phyloP scores from a whole-genome alignment of 1,284 basidiomycete species.

The Fomitopsis betulina region DNA sequence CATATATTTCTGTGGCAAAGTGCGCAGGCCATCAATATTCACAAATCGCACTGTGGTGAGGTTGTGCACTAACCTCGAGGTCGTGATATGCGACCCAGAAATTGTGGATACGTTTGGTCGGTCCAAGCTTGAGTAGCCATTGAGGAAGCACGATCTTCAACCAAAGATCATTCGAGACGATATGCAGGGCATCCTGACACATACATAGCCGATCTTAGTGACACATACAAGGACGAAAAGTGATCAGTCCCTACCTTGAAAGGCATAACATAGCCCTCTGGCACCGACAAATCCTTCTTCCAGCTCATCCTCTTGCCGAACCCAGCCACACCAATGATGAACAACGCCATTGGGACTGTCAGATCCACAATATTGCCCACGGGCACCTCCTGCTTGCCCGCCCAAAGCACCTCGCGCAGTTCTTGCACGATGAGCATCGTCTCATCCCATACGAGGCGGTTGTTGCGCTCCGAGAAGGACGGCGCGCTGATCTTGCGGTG shows the following conservation, averaged over 20 bases:
- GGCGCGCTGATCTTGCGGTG: conserved; percentile 45
- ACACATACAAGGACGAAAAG: not conserved
- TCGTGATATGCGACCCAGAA: conserved; percentile 42
- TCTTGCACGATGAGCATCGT: conserved; percentile 35
- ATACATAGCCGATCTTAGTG: no score
- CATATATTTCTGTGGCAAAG: conserved; percentile 34
- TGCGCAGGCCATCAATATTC: not conserved
- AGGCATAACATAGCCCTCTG: conserved; percentile 45
- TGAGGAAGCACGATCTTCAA: conserved; percentile 40
- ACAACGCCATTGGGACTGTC: conserved; percentile 53
- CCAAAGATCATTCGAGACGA: conserved; percentile 39
- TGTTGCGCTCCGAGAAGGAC: conserved; percentile 43
- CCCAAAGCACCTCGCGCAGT: conserved; percentile 35
- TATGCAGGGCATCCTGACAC: conserved; percentile 38
- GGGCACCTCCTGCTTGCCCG: conserved; percentile 23
- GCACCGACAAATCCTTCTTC: conserved; percentile 38
- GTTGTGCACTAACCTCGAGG: conserved; percentile 34
- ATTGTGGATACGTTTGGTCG: conserved; percentile 34
- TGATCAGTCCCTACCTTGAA: conserved; percentile 39
- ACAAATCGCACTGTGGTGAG: not conserved
- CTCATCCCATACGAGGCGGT: conserved; percentile 54
- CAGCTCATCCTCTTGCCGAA: conserved; percentile 51
- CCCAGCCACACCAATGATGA: conserved; percentile 53
- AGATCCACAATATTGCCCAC: conserved; percentile 31
- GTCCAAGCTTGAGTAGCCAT: conserved; percentile 33